These are phyloP conservation scores for Inga oerstediana DNA, from an alignment of 306 rosid genomes.

Conservation along the genomic window DNA sequence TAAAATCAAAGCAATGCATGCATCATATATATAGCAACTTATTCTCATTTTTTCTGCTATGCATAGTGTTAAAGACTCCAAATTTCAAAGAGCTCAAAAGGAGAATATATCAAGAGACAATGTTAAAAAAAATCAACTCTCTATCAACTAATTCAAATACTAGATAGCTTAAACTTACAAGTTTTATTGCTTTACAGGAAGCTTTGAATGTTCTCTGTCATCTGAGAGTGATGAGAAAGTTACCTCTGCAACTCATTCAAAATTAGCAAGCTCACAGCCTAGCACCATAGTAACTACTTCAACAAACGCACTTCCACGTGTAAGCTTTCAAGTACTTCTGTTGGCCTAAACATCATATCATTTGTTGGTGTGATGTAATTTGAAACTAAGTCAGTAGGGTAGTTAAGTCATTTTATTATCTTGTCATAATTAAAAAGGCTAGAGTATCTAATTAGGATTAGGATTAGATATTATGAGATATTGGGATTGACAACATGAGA, in stretches of 20 bases:
- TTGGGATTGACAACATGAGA: no score
- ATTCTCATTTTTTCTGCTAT: background rate
- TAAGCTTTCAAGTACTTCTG: background rate
- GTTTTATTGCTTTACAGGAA: background rate
- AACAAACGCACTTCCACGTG: background rate
- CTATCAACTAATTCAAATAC: background rate
- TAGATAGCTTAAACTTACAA: background rate
- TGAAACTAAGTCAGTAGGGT: background rate
- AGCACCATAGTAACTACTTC: background rate
- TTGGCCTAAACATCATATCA: no score
- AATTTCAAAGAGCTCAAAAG: background rate
- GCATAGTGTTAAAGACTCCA: background rate
- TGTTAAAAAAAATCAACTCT: background rate
- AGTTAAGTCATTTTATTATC: background rate
- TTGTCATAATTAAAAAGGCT: background rate
- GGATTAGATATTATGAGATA: no score
- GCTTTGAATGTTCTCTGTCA: background rate
- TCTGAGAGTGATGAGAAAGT: background rate
- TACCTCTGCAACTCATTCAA: background rate
- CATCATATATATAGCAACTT: background rate
- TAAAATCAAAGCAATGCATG: no score
- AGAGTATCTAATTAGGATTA: background rate
- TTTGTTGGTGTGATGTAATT: background rate
- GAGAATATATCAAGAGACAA: background rate
- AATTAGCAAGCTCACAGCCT: background rate